Conservation (phyloP, 805 yeast species). For the Hagleromyces aurorensis region DNA sequence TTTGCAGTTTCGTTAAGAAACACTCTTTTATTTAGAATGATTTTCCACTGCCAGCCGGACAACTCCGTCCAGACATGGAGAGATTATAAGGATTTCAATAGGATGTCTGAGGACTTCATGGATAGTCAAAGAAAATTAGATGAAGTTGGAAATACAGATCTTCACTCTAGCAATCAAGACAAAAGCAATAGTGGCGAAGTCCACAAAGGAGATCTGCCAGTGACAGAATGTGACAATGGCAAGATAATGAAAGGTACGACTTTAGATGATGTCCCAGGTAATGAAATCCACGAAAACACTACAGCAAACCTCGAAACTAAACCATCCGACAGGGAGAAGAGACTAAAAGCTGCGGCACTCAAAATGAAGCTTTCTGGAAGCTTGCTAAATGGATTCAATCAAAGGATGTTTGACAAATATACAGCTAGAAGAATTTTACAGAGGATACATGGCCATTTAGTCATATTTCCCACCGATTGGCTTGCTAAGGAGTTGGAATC, state of each 20-base stretch:
- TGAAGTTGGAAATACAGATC: slow-evolving; percentile 18
- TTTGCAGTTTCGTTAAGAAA: slow-evolving; percentile 73
- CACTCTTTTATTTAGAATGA: slow-evolving; percentile 69
- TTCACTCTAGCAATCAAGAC: neutral
- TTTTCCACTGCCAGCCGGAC: slow-evolving; percentile 94
- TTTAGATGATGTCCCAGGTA: slow-evolving; percentile 8
- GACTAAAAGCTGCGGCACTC: slow-evolving; percentile 17
- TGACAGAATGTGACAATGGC: slow-evolving; percentile 6
- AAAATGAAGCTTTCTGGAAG: slow-evolving; percentile 28
- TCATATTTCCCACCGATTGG: slow-evolving; percentile 92
- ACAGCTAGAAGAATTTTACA: slow-evolving; percentile 68
- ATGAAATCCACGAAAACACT: slow-evolving; percentile 6
- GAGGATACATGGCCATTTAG: slow-evolving; percentile 79
- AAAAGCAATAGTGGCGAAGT: slow-evolving; percentile 1
- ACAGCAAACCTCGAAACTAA: slow-evolving; percentile 2
- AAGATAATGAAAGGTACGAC: slow-evolving; percentile 8
- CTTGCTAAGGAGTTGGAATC: slow-evolving; percentile 75
- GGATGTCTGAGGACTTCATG: slow-evolving; percentile 49
- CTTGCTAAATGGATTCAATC: slow-evolving; percentile 28
- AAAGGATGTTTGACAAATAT: slow-evolving; percentile 57
- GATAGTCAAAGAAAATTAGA: slow-evolving; percentile 26
- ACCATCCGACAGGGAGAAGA: slow-evolving; percentile 6
- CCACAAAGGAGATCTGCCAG: slow-evolving; percentile 5
- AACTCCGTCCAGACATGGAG: slow-evolving; percentile 85
- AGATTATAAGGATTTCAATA: slow-evolving; percentile 69